A percentile compares a stretch with the other conserved stretches of the same genome.
Conservation (phyloP, 768 basidiomycete genomes). For the Kwoniella mangroviensis region DNA sequence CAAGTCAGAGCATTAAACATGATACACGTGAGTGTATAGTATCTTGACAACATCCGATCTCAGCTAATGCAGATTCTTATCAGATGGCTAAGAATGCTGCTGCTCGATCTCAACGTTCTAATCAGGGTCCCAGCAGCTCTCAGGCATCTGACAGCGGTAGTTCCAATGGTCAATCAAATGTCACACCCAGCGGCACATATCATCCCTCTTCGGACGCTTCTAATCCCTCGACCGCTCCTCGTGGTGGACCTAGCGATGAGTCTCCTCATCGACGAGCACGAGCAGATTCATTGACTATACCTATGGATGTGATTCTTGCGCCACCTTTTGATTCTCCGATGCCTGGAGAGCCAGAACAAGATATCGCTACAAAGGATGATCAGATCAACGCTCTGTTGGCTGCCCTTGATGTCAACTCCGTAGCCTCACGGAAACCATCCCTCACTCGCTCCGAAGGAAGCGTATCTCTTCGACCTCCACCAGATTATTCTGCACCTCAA, state of each 20-base stretch:
- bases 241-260: conserved; percentile 18
- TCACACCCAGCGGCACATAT: conserved; percentile 10
- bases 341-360: neutral
- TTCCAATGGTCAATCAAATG: conserved; percentile 7
- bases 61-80: neutral
- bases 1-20: conserved; percentile 74
- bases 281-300: conserved; percentile 34
- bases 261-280: conserved; percentile 33
- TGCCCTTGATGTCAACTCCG: conserved; percentile 17
- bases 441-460: neutral
- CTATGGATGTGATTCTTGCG: conserved; percentile 9
- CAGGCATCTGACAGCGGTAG: conserved; percentile 11
- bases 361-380: neutral
- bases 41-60: no score
- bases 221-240: conserved; percentile 7
- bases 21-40: conserved; percentile 34
- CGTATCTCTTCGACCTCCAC: neutral
- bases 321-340: neutral
- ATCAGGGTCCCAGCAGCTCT: conserved; percentile 29
- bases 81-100: conserved; percentile 33
- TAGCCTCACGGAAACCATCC: neutral
- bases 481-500: conserved; percentile 3
- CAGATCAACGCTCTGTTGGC: conserved; percentile 28
- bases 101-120: conserved; percentile 24
- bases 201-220: neutral